A percentile compares a stretch with the other conserved stretches of the same genome.
These are phyloP conservation scores for Roridomyces roridus DNA, from an alignment of 768 basidiomycete species.

Conservation along the genomic window DNA sequence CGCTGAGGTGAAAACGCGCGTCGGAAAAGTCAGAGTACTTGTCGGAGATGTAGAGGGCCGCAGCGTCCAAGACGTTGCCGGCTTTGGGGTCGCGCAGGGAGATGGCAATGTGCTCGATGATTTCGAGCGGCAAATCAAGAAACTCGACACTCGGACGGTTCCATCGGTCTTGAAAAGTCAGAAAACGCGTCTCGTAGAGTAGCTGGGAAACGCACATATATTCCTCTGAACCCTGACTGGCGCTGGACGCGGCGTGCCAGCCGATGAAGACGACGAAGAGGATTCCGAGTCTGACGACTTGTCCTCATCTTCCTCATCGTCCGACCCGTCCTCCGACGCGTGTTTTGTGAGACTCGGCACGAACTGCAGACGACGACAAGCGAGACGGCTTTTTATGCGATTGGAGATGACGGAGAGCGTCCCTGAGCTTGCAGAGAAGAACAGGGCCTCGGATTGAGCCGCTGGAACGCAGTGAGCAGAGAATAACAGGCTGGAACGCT, in stretches of 20 bases:
- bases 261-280: conserved; percentile 6
- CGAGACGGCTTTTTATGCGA: conserved; percentile 22
- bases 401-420: conserved; percentile 7
- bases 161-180: conserved; percentile 10
- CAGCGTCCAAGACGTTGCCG: conserved; percentile 24
- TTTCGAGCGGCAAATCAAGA: conserved; percentile 35
- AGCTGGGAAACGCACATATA: not conserved
- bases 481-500: not conserved
- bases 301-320: conserved; percentile 4
- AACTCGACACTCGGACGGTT: conserved; percentile 26
- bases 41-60: conserved; percentile 34
- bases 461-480: not conserved
- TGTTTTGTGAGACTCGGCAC: not conserved
- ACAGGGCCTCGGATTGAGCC: conserved; percentile 1
- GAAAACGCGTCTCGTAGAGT: not conserved
- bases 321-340: conserved; percentile 5
- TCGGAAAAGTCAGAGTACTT: conserved; percentile 34
- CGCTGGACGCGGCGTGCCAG: not conserved
- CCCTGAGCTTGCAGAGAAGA: not conserved
- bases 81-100: conserved; percentile 27
- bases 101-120: conserved; percentile 34
- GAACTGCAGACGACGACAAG: conserved; percentile 16
- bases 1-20: conserved; percentile 31
- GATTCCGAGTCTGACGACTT: conserved; percentile 14
- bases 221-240: not conserved